Percentiles rank a stretch among this genome's conserved stretches.
These are phyloP conservation scores for Akanthomyces muscarius DNA, from an alignment of 2,329 filamentous ascomycete species.

Conservation along the genomic window DNA sequence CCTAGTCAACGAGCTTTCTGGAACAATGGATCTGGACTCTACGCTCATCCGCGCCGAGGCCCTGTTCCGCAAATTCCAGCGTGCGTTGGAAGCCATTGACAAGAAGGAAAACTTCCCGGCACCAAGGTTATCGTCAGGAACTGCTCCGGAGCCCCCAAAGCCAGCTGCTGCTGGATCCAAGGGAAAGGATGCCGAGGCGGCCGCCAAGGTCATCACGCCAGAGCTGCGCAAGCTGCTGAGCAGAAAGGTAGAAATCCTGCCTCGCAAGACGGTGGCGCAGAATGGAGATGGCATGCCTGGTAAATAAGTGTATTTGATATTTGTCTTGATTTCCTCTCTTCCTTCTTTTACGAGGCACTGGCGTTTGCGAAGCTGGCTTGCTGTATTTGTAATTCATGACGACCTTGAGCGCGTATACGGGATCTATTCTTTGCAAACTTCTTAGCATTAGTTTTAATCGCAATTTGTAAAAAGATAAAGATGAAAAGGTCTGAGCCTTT, in stretches of 20 bases:
- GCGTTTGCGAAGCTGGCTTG: not conserved
- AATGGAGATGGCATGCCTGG: constrained; percentile 35
- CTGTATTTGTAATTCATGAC: not conserved
- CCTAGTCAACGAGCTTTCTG: constrained; percentile 90
- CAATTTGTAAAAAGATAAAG: not conserved
- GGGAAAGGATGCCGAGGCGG: constrained; percentile 36
- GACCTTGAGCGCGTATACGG: not conserved
- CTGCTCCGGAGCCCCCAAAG: not conserved
- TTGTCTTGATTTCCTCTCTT: no score
- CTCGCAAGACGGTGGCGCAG: constrained; percentile 33
- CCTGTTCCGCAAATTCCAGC: constrained; percentile 82
- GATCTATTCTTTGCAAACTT: not conserved
- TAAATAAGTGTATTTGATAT: constrained; percentile 19
- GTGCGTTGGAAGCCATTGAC: constrained; percentile 85
- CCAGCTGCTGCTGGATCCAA: constrained; percentile 25
- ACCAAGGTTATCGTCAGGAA: constrained; percentile 27
- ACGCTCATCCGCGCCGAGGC: constrained; percentile 84
- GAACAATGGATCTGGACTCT: constrained; percentile 83
- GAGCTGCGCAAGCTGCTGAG: constrained; percentile 53
- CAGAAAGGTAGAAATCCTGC: constrained; percentile 43
- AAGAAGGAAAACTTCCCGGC: constrained; percentile 82
- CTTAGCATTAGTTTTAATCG: not conserved
- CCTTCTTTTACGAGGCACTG: not conserved
- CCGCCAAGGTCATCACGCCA: constrained; percentile 47
- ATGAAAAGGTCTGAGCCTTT: not conserved